phyloP scores from a whole-genome alignment of 2,329 filamentous ascomycete genomes.

The Lachnum nothofagi region DNA sequence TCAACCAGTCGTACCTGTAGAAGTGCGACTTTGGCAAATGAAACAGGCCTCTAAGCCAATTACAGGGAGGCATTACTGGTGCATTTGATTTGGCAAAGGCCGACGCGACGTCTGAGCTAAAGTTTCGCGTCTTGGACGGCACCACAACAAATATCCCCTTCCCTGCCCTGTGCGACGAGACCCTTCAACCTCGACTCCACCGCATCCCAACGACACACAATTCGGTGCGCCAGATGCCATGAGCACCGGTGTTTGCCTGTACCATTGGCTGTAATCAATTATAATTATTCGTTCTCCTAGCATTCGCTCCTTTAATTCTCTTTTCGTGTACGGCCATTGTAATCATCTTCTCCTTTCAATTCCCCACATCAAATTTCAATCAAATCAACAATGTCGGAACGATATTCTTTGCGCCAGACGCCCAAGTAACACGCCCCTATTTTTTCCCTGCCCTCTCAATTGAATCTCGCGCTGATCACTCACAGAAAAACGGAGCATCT shows the following conservation, averaged over 20 bases:
- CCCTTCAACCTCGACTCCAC: neutral
- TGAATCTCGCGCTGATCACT: conserved; percentile 12
- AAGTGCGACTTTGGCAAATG: too few relatives aligned
- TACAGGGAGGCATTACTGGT: neutral
- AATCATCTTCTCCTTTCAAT: neutral
- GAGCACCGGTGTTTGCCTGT: neutral
- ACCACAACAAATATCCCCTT: conserved; percentile 1
- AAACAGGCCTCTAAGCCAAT: too few relatives aligned
- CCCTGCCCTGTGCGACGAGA: neutral
- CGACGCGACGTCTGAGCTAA: neutral
- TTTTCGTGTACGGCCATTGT: neutral
- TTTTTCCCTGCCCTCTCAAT: neutral
- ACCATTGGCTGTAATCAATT: too few relatives aligned
- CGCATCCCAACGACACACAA: neutral
- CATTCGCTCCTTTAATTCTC: neutral
- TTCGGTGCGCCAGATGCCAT: conserved; percentile 7
- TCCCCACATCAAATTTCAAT: too few relatives aligned
- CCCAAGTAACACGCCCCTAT: conserved; percentile 28
- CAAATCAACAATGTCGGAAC: conserved; percentile 28
- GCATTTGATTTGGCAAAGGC: conserved; percentile 6
- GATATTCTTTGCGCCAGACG: conserved; percentile 32
- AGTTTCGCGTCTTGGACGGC: conserved; percentile 6
- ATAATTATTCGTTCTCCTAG: too few relatives aligned
- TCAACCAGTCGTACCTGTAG: too few relatives aligned
- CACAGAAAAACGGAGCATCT: conserved; percentile 46